A percentile compares a stretch with the other conserved stretches of the same genome.
Evolutionary conservation across 768 basidiomycete species (phyloP).

Genomic region (Lactarius trivialis): DNA sequence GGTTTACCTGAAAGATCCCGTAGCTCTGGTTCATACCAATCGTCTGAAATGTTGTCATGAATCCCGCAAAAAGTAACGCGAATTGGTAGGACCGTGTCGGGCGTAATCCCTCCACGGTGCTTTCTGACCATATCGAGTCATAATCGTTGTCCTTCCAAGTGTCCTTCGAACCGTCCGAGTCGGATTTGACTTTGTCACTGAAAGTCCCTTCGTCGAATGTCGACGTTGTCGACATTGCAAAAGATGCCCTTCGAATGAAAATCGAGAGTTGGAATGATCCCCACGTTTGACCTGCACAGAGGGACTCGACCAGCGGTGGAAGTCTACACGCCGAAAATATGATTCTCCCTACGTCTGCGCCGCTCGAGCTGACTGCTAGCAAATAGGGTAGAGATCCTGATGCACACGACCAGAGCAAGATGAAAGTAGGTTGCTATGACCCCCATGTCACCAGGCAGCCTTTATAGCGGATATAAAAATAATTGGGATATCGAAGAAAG

Average conservation of each 20-base stretch:
- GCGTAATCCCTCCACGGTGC: slow-evolving; percentile 2
- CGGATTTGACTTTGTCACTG: background rate
- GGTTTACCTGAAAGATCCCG: slow-evolving; percentile 37
- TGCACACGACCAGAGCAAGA: background rate
- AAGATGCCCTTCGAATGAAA: background rate
- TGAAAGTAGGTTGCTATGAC: background rate
- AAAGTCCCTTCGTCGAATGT: background rate
- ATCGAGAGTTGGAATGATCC: background rate
- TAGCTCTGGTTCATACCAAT: slow-evolving; percentile 40
- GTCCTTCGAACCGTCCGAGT: too few species aligned
- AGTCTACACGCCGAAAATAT: background rate
- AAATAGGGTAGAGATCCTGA: background rate
- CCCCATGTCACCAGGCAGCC: background rate
- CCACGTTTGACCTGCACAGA: background rate
- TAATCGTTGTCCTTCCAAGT: background rate
- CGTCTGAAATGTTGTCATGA: slow-evolving; percentile 41
- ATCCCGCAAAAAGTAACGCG: slow-evolving; percentile 35
- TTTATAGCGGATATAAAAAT: background rate
- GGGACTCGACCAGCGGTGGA: background rate
- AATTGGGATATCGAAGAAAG: background rate
- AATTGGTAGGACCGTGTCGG: slow-evolving; percentile 34
- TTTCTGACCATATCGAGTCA: background rate
- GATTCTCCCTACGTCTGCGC: background rate
- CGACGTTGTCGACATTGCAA: background rate
- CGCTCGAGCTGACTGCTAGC: background rate